Evolutionary conservation across 352 stramenopile genomes (phyloP).

Genomic region (Phytophthora sansomeana): DNA sequence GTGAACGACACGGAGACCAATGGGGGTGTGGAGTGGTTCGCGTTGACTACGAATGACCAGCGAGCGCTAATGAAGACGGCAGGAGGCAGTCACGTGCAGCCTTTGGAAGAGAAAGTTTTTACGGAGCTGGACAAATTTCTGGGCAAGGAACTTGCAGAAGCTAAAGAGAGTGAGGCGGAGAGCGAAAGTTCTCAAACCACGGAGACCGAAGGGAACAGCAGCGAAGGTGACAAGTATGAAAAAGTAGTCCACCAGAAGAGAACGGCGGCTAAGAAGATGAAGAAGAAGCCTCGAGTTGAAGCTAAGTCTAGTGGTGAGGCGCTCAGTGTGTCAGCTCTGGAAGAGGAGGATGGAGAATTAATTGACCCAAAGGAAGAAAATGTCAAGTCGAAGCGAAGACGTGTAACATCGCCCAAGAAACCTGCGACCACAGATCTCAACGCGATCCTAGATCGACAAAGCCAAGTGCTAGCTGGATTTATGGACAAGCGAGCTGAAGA

Average conservation of each 20-base stretch:
- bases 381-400: slow-evolving; percentile 17
- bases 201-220: slow-evolving; percentile 2
- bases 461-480: slow-evolving; percentile 17
- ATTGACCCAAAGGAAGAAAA: slow-evolving; percentile 1
- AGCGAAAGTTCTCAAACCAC: slow-evolving; percentile 4
- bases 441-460: slow-evolving; percentile 24
- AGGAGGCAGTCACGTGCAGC: slow-evolving; percentile 16
- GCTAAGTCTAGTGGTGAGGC: neutral
- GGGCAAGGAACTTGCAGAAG: neutral
- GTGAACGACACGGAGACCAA: neutral
- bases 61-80: slow-evolving; percentile 29
- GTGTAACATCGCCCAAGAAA: slow-evolving; percentile 3
- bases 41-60: slow-evolving; percentile 14
- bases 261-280: neutral
- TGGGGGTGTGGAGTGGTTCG: slow-evolving; percentile 26
- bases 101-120: slow-evolving; percentile 24
- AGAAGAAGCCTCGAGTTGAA: neutral
- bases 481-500: slow-evolving; percentile 22
- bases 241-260: slow-evolving; percentile 8
- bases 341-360: slow-evolving; percentile 26
- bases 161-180: slow-evolving; percentile 5
- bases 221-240: slow-evolving; percentile 24
- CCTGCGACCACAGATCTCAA: neutral
- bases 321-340: neutral
- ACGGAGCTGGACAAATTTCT: slow-evolving; percentile 14